phyloP scores from a whole-genome alignment of 2,329 filamentous ascomycete genomes.

The Colletotrichum trifolii region DNA sequence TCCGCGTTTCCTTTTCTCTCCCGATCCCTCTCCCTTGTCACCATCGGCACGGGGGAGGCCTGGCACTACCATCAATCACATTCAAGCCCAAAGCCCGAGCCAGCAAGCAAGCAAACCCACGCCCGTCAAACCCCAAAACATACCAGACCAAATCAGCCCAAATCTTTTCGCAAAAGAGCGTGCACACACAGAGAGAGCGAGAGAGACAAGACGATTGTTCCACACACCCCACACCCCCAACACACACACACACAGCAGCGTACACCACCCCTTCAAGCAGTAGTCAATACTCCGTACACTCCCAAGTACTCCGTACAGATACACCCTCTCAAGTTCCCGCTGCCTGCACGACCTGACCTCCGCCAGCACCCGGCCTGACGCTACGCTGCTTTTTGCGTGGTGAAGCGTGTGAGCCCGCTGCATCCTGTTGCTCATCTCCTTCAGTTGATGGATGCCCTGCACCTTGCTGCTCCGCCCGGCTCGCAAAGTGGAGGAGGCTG shows the following conservation, averaged over 20 bases:
- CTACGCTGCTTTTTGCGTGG: conserved; percentile 25
- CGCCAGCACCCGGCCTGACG: background rate
- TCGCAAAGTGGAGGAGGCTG: conserved; percentile 36
- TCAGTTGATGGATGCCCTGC: background rate
- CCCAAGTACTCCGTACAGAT: background rate
- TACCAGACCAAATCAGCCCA: background rate
- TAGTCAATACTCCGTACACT: no score
- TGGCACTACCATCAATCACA: background rate
- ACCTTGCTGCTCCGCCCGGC: conserved; percentile 16
- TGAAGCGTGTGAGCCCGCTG: conserved; percentile 31
- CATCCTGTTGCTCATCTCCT: conserved; percentile 6
- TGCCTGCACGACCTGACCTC: conserved; percentile 13
- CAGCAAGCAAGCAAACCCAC: conserved; percentile 1
- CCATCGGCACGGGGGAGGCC: conserved; percentile 3
- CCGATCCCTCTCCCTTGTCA: conserved; percentile 22
- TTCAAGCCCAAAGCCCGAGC: background rate
- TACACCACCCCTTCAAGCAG: background rate
- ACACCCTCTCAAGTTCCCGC: conserved; percentile 1
- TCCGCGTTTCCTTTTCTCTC: conserved; percentile 21
- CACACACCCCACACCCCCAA: background rate
- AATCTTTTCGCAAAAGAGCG: no score
- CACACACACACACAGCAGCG: no score
- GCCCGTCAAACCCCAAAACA: background rate
- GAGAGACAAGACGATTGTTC: conserved; percentile 1
- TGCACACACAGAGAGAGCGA: no score